phyloP scores from a whole-genome alignment of 257 asterid species.

The Ilex aquifolium region DNA sequence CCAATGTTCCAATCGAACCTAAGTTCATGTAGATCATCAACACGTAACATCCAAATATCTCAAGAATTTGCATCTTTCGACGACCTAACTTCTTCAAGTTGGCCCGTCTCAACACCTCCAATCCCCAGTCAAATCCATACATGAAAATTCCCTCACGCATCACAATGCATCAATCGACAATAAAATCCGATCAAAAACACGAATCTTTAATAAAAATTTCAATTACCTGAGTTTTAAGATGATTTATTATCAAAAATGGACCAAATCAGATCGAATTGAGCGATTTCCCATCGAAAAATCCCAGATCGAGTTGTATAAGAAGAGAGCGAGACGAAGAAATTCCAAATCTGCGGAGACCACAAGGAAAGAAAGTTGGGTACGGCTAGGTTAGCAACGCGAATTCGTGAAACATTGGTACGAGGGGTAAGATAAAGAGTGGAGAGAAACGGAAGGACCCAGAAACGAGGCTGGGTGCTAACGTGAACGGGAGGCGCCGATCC shows the following conservation, averaged over 20 bases:
- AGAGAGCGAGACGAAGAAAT: background rate
- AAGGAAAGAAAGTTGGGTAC: background rate
- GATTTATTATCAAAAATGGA: background rate
- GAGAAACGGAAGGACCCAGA: background rate
- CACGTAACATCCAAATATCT: too few species aligned
- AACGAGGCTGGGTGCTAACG: background rate
- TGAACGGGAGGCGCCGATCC: background rate
- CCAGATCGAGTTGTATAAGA: background rate
- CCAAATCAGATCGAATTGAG: background rate
- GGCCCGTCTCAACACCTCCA: too few species aligned
- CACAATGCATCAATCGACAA: too few species aligned
- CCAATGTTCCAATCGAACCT: too few species aligned
- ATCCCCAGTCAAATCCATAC: too few species aligned
- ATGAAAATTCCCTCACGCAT: too few species aligned
- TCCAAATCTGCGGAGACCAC: background rate
- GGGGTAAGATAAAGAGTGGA: background rate
- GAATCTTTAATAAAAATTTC: background rate
- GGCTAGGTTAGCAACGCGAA: background rate
- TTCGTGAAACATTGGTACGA: background rate
- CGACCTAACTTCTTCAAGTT: too few species aligned
- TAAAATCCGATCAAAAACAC: background rate
- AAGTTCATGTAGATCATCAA: too few species aligned
- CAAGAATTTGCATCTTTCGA: too few species aligned
- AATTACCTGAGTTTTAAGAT: background rate
- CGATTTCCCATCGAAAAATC: background rate